Evolutionary conservation across 2,329 filamentous ascomycete species (phyloP).

Genomic region (Esteya vermicola): DNA sequence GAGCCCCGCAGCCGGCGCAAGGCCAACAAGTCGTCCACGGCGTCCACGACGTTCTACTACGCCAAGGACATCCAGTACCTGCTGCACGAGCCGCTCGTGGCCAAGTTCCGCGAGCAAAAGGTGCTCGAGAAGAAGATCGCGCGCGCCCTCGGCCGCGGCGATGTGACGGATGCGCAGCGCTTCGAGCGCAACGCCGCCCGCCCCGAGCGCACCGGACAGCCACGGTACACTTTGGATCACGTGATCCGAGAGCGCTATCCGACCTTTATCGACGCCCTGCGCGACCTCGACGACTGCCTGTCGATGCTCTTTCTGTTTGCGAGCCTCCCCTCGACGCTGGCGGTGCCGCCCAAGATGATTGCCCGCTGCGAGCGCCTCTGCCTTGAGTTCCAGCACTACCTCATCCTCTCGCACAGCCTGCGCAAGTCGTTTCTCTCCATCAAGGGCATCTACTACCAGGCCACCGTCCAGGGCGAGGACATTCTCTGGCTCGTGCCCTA

Average conservation of each 20-base stretch:
- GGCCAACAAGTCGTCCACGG: constrained; percentile 78
- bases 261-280: constrained; percentile 84
- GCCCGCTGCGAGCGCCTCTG: constrained; percentile 85
- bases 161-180: constrained; percentile 75
- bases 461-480: constrained; percentile 91
- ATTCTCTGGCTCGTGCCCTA: constrained; percentile 96
- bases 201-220: constrained; percentile 80
- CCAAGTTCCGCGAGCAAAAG: constrained; percentile 96
- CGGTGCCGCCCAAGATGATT: constrained; percentile 90
- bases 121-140: constrained; percentile 95
- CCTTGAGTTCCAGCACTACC: constrained; percentile 94
- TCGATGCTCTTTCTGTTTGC: constrained; percentile 97
- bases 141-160: constrained; percentile 77
- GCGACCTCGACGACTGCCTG: constrained; percentile 90
- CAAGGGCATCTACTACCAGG: constrained; percentile 99
- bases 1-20: constrained; percentile 97
- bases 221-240: constrained; percentile 84
- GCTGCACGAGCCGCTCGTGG: constrained; percentile 84
- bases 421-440: constrained; percentile 96
- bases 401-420: constrained; percentile 81
- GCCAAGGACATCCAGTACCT: constrained; percentile 97
- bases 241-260: constrained; percentile 97
- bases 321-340: constrained; percentile 78
- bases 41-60: constrained; percentile 83
- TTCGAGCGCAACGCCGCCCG: constrained; percentile 76